Evolutionary conservation across 352 stramenopile genomes (phyloP), one percentile per base, ranked within the genome.

Genomic region (Elongisporangium anandrum): DNA sequence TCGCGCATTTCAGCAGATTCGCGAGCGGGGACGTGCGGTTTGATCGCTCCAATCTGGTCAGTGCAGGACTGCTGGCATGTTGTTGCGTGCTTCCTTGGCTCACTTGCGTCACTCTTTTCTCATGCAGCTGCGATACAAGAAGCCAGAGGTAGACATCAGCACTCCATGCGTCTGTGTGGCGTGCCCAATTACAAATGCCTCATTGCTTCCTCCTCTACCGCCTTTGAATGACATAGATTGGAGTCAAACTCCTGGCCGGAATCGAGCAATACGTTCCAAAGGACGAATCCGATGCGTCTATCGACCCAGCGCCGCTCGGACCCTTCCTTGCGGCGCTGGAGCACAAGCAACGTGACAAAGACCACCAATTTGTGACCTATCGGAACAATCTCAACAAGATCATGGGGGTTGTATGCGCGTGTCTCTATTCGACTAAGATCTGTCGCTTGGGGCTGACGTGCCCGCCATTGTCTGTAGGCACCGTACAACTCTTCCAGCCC

Each of bases 301-400:
- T 70, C 2, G 68, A 69, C 8, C 75, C 78, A 9, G 79, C 81
- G 12, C 77, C 81, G 2, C 66, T 91, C 16, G 72, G 34, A 41
- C 79, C 81, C 9, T 66, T 90, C 21, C 61, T 89, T 19, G 61
- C 59, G 17, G 68, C 77, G 4, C 49, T 90, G 34, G 48, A 73
- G 6, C 70, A 86, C 48, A 82, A 79, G 23, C 68, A 90, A 45
- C 45, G 59, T 24, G 49, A 50, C 53, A 68, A 26, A 39, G 55
- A 3, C 0, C 72, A 72, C 19, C 73, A 90, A 39, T 79, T 93
- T 52, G 66, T 91, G 54, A 93, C 77, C 34, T 93, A 70, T 52
- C 68, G 84, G 38, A 93, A 93, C 69, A 91, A 93, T 57, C 58
- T 93, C 47, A 93, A 93, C 75, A 93, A 91, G 51, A 89, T 93